Evolutionary conservation across 176 grass and related monocot genomes (phyloP).

Genomic region (Aegilops longissima): DNA sequence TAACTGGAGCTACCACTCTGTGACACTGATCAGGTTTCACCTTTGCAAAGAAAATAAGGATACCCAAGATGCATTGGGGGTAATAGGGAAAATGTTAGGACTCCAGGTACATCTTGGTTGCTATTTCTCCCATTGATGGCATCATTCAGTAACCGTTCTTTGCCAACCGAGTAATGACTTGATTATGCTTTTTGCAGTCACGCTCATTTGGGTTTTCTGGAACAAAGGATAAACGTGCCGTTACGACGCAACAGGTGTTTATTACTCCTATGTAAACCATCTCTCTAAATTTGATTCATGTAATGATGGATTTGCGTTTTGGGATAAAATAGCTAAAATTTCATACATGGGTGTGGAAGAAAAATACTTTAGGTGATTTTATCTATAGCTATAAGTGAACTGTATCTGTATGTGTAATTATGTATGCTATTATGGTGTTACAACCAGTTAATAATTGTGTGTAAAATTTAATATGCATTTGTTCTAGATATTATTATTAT

Average conservation of each 20-base stretch:
- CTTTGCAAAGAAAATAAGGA: conserved; percentile 98
- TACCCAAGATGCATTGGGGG: conserved; percentile 86
- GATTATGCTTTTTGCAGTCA: conserved; percentile 52
- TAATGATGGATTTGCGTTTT: not conserved
- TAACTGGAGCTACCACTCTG: conserved; percentile 28
- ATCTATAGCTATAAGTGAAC: not conserved
- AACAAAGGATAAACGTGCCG: conserved; percentile 93
- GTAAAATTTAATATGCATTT: not conserved
- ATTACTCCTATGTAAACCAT: not conserved
- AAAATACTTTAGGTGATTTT: not conserved
- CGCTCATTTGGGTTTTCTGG: conserved; percentile 93
- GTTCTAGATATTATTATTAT: not conserved
- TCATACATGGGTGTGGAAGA: not conserved
- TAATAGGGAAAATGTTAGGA: conserved; percentile 96
- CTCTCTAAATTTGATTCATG: not conserved
- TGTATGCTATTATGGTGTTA: not conserved
- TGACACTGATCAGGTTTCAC: conserved; percentile 61
- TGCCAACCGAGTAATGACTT: conserved; percentile 35
- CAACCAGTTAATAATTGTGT: not conserved
- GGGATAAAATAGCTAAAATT: conserved; percentile 1
- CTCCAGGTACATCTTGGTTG: conserved; percentile 59
- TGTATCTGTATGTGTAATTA: not conserved
- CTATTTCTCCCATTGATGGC: conserved; percentile 1
- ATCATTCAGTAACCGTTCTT: conserved; percentile 11
- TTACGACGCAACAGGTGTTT: conserved; percentile 83